Base-by-base conservation (phyloP, 148 eudicot genomes). In the Chenopodium formosanum region DNA sequence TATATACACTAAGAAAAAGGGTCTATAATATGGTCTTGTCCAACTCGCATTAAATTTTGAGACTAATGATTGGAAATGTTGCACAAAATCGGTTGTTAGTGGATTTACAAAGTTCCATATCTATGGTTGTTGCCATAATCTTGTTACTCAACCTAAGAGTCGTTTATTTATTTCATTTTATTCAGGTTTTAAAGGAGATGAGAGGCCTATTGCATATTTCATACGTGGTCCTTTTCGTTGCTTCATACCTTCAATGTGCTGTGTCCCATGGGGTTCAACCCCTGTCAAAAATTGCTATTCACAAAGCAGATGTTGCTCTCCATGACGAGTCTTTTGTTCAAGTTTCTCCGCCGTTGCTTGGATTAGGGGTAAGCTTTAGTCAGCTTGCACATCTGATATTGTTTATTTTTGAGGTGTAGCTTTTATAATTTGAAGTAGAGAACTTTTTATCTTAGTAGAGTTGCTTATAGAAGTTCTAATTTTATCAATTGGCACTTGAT, bases 311-410 rank as follows among this genome's bases (percentile, higher is more conserved):
- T 52, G 62, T 89, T 81, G 91, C 88, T 76, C 52, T 89, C 76
- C 82, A 93, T 82, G 86, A 79, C 4, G 47, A 82, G 48, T 93
- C 97, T 78, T 89, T 73, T 88, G 80, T 93, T 40, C 90, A 82
- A 81, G 97, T 90, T 68, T 89, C 90, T 52, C 99, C 99, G 76
- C 77, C 89, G 66, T 78, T 91, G 74, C 91, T 95, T 83, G 99
- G 99, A 63, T 81, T 82, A 74, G 74, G 66, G 78, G 99, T 90
- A 91, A 90, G 82, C 48, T 60, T 80, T 73, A 44, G 50, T 60
- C 50, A 16, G 46, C 74, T 27, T 40, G 67, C 82, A 14, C 50
- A 20, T 65, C 34, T 19, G 17, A 3, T 80, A 78, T 83, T 34
- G 9, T 71, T 72, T 50, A 50, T 50, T 11, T 50, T 31, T 48